These are phyloP conservation scores for Chlamydomonas sphaeroides DNA, from an alignment of 139 green algal genomes.

Conservation along the genomic window DNA sequence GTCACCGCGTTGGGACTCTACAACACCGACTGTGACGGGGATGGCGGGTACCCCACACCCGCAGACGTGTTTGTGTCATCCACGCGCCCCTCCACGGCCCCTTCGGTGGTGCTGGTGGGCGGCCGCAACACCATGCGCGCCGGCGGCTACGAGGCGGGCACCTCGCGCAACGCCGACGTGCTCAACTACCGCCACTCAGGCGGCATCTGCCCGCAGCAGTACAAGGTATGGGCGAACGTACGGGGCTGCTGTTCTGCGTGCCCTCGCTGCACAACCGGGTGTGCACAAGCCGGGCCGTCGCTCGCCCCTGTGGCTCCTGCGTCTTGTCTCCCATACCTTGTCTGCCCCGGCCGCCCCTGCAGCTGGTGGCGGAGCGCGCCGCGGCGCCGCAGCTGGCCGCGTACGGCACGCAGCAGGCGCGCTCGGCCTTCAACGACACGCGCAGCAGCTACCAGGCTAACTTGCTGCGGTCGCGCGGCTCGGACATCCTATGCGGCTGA, in stretches of 20 bases:
- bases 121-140: slow-evolving; percentile 9
- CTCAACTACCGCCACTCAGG: slow-evolving; percentile 53
- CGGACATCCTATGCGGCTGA: neutral
- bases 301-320: too few species aligned
- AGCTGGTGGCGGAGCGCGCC: slow-evolving; percentile 22
- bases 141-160: slow-evolving; percentile 34
- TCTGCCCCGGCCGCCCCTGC: neutral
- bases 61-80: slow-evolving; percentile 22
- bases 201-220: slow-evolving; percentile 56
- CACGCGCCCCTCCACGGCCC: slow-evolving; percentile 26
- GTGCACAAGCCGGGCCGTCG: too few species aligned
- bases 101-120: neutral
- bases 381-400: slow-evolving; percentile 18
- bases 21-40: too few species aligned
- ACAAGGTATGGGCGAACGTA: slow-evolving; percentile 56
- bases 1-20: too few species aligned
- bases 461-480: slow-evolving; percentile 4
- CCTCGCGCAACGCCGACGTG: slow-evolving; percentile 38
- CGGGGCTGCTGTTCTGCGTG: too few species aligned
- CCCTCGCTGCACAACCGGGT: too few species aligned
- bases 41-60: too few species aligned
- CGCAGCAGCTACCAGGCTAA: slow-evolving; percentile 18
- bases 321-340: too few species aligned
- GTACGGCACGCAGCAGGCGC: neutral
- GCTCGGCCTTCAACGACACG: slow-evolving; percentile 30